Evolutionary conservation across 2,329 filamentous ascomycete genomes (phyloP).

Genomic region (Xylaria sp.): DNA sequence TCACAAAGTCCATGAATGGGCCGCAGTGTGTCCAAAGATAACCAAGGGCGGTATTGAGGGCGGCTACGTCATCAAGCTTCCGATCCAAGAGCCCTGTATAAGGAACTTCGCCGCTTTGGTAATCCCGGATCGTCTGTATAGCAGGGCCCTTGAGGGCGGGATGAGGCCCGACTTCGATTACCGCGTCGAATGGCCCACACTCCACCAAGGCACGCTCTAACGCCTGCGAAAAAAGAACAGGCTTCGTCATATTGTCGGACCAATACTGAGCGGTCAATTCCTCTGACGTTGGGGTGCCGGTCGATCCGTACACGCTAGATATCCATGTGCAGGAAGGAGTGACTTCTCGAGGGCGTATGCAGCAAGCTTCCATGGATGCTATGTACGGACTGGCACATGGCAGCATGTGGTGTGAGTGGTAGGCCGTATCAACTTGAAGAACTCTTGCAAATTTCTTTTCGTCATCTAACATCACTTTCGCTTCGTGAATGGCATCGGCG

Average conservation of each 20-base stretch:
- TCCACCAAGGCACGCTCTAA: background rate
- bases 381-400: background rate
- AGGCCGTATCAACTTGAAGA: slow-evolving; percentile 14
- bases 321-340: background rate
- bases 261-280: background rate
- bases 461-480: background rate
- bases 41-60: background rate
- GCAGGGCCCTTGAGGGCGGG: background rate
- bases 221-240: background rate
- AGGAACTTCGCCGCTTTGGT: background rate
- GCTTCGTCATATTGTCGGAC: background rate
- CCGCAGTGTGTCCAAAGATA: background rate
- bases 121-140: background rate
- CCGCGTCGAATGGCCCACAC: background rate
- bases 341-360: no score
- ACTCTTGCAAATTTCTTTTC: background rate
- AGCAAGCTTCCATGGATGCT: no score
- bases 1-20: background rate
- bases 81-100: background rate
- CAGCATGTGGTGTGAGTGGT: slow-evolving; percentile 22
- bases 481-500: slow-evolving; percentile 11
- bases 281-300: no score
- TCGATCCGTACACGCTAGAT: background rate
- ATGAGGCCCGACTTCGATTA: slow-evolving; percentile 1
- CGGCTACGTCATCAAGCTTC: background rate